Evolutionary conservation across 2,329 filamentous ascomycete genomes (phyloP).

Genomic region (Paraphoma chrysanthemicola): DNA sequence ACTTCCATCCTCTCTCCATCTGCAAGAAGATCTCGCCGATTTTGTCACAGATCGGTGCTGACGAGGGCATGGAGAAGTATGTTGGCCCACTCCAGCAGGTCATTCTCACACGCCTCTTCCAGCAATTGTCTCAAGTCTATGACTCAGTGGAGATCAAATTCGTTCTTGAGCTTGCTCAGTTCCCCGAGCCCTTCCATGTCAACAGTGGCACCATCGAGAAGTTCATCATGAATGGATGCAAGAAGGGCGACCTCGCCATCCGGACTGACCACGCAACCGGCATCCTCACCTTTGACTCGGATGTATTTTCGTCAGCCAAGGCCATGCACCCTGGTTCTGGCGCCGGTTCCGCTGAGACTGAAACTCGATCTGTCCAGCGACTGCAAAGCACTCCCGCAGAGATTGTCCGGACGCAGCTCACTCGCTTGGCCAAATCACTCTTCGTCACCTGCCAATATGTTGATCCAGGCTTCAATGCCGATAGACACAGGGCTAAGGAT

Average conservation of each 20-base stretch:
- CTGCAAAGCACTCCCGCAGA: slow-evolving; percentile 97
- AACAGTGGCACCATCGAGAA: slow-evolving; percentile 92
- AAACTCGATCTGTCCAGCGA: slow-evolving; percentile 85
- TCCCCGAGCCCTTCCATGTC: slow-evolving; percentile 96
- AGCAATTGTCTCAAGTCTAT: slow-evolving; percentile 98
- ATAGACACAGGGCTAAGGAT: slow-evolving; percentile 78
- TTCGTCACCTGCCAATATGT: slow-evolving; percentile 96
- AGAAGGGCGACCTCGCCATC: slow-evolving; percentile 97
- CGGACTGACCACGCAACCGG: slow-evolving; percentile 95
- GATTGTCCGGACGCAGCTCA: slow-evolving; percentile 94
- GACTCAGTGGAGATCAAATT: slow-evolving; percentile 96
- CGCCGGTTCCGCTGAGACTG: slow-evolving; percentile 85
- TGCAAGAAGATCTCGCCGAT: slow-evolving; percentile 99
- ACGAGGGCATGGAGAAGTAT: slow-evolving; percentile 97
- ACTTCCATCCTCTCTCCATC: slow-evolving; percentile 98
- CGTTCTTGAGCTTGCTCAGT: slow-evolving; percentile 90
- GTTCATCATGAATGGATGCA: slow-evolving; percentile 99
- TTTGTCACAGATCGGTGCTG: slow-evolving; percentile 87
- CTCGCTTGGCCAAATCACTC: slow-evolving; percentile 86
- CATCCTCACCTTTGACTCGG: slow-evolving; percentile 94
- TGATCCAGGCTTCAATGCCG: slow-evolving; percentile 85
- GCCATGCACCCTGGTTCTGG: slow-evolving; percentile 84
- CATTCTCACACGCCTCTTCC: slow-evolving; percentile 96
- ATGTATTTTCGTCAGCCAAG: slow-evolving; percentile 97
- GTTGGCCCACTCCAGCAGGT: slow-evolving; percentile 96